These are phyloP conservation scores for Pseudogymnoascus sp. DNA, from an alignment of 2,329 filamentous ascomycete genomes.

Conservation along the genomic window DNA sequence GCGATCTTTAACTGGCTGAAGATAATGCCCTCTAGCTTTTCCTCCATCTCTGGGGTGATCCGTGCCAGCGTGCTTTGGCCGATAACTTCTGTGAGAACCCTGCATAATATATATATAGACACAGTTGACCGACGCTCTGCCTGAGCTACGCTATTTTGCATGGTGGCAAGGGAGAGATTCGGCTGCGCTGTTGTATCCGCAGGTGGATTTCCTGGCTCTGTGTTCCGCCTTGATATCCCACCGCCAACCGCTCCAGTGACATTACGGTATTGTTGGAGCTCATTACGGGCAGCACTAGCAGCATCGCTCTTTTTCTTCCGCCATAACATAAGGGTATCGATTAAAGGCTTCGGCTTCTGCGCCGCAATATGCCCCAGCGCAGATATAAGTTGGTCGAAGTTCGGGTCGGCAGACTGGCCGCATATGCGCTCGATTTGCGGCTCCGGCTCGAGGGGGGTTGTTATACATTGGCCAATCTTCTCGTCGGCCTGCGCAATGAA, in stretches of 20 bases:
- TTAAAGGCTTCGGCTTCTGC: constrained; percentile 86
- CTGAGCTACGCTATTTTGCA: constrained; percentile 65
- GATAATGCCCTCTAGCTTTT: constrained; percentile 89
- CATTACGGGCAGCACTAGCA: constrained; percentile 57
- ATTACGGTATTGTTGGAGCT: constrained; percentile 45
- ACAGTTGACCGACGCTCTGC: constrained; percentile 86
- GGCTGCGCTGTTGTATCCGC: constrained; percentile 12
- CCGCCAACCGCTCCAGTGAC: constrained; percentile 15
- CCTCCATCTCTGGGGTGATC: constrained; percentile 85
- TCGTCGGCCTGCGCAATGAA: constrained; percentile 97
- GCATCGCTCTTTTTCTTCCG: constrained; percentile 91
- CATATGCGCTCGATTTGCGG: constrained; percentile 83
- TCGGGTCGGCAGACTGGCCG: constrained; percentile 76
- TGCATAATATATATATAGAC: constrained; percentile 91
- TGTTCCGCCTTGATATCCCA: constrained; percentile 58
- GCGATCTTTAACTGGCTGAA: constrained; percentile 90
- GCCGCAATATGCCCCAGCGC: constrained; percentile 91
- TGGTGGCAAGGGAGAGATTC: constrained; percentile 25
- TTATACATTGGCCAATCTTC: constrained; percentile 84
- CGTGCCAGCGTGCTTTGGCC: constrained; percentile 74
- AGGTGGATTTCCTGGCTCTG: constrained; percentile 45
- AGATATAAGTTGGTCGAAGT: constrained; percentile 88
- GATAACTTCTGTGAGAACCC: constrained; percentile 89
- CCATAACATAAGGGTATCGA: constrained; percentile 98
- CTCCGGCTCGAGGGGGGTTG: constrained; percentile 68